phyloP scores from a whole-genome alignment of 2,329 filamentous ascomycete species.

The Fusarium lyarnte region DNA sequence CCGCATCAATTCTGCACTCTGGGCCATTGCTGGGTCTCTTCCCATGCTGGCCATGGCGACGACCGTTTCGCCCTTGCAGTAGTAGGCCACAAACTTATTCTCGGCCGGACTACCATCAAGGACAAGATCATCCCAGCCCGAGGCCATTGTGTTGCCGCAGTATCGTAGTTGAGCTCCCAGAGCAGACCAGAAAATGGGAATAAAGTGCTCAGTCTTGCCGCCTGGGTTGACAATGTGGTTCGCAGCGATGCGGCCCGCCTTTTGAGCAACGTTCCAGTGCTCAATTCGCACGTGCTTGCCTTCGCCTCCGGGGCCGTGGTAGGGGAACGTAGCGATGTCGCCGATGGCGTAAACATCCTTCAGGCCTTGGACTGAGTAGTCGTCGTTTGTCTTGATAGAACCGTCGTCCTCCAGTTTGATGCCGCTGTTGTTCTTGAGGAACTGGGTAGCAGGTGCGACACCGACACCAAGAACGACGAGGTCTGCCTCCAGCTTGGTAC shows the following conservation, averaged over 20 bases:
- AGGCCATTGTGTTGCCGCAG: constrained; percentile 79
- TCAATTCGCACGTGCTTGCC: constrained; percentile 84
- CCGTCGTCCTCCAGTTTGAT: constrained; percentile 82
- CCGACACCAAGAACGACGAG: constrained; percentile 92
- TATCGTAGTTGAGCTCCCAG: constrained; percentile 90
- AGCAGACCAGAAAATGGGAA: constrained; percentile 97
- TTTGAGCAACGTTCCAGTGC: constrained; percentile 99
- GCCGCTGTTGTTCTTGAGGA: constrained; percentile 75
- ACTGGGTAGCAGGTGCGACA: constrained; percentile 86
- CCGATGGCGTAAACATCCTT: constrained; percentile 91
- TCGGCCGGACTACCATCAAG: constrained; percentile 80
- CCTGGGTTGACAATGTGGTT: constrained; percentile 76
- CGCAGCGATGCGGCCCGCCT: constrained; percentile 84
- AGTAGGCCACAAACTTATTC: constrained; percentile 88
- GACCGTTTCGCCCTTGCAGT: constrained; percentile 84
- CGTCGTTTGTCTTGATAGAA: constrained; percentile 83
- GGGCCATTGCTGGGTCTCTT: constrained; percentile 85
- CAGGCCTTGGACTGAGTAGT: constrained; percentile 78
- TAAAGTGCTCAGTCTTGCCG: constrained; percentile 75
- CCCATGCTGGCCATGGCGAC: constrained; percentile 93
- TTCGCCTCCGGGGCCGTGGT: constrained; percentile 85
- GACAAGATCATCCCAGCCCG: constrained; percentile 87
- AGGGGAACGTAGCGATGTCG: constrained; percentile 95
- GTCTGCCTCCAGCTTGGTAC: constrained; percentile 84
- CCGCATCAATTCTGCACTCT: constrained; percentile 87